Evolutionary conservation across 495 filamentous ascomycete species (phyloP).

Genomic region (Cenococcum geophilum): DNA sequence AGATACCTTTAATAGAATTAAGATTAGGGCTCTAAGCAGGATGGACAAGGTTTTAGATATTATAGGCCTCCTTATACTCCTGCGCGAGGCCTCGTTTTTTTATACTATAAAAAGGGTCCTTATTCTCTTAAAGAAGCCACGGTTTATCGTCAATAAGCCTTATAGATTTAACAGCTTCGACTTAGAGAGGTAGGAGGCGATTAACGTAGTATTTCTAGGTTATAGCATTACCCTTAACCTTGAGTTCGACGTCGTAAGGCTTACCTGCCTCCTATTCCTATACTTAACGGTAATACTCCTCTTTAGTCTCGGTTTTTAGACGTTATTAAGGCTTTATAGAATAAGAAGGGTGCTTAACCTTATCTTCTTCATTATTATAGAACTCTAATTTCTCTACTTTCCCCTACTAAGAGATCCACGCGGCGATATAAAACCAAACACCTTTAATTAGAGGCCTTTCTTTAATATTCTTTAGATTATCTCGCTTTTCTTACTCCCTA

Average conservation of each 20-base stretch:
- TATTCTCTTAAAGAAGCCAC: no score
- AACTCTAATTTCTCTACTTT: conserved; percentile 1
- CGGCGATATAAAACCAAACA: not conserved
- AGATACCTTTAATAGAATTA: not conserved
- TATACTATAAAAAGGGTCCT: not conserved
- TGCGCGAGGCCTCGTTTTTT: not conserved
- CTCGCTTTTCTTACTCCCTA: not conserved
- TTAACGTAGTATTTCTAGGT: conserved; percentile 3
- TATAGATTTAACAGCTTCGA: not conserved
- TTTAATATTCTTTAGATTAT: not conserved
- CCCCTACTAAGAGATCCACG: not conserved
- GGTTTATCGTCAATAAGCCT: not conserved
- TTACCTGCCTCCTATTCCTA: not conserved
- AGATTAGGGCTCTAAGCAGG: not conserved
- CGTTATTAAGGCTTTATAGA: not conserved
- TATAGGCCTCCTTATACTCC: not conserved
- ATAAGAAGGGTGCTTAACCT: not conserved
- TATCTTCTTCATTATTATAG: not conserved
- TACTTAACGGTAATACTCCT: not conserved
- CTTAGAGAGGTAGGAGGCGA: not conserved
- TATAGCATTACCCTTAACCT: not conserved
- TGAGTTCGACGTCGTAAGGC: not conserved
- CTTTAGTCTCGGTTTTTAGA: not conserved
- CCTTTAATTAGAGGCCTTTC: not conserved
- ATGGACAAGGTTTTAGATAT: conserved; percentile 1